phyloP scores from a whole-genome alignment of 352 stramenopile genomes.

The Peronospora farinosa region DNA sequence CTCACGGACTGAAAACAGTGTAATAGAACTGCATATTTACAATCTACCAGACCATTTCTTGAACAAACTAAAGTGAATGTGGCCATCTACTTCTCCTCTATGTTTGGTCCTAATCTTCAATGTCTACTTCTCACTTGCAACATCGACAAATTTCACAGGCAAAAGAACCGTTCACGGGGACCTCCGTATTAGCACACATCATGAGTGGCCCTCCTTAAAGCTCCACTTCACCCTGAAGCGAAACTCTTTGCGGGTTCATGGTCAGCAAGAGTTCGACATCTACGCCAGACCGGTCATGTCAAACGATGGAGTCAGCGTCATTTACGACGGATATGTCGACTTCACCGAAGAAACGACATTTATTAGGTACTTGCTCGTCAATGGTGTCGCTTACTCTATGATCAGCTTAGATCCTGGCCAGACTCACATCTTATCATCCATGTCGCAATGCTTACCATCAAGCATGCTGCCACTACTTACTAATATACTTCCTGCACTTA shows the following conservation, averaged over 20 bases:
- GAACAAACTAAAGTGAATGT: too few relatives aligned
- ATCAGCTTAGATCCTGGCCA: constrained; percentile 8
- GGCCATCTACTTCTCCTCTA: too few relatives aligned
- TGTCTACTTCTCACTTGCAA: too few relatives aligned
- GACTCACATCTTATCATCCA: constrained; percentile 6
- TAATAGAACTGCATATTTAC: too few relatives aligned
- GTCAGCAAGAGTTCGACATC: constrained; percentile 29
- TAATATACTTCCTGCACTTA: constrained; percentile 23
- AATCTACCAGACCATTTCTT: too few relatives aligned
- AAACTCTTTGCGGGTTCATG: constrained; percentile 30
- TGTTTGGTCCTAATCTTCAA: too few relatives aligned
- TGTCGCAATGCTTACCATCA: constrained; percentile 19
- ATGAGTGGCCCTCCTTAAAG: constrained; percentile 32
- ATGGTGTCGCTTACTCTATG: constrained; percentile 31
- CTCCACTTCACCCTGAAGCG: constrained; percentile 41
- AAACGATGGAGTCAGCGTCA: constrained; percentile 19
- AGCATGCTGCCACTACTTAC: constrained; percentile 26
- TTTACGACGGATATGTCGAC: constrained; percentile 32
- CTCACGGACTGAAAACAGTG: too few relatives aligned
- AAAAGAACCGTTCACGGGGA: too few relatives aligned
- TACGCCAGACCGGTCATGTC: constrained; percentile 34
- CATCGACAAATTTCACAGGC: too few relatives aligned
- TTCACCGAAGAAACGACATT: constrained; percentile 20
- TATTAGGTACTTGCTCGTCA: constrained; percentile 29
- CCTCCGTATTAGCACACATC: too few relatives aligned